Base-by-base conservation (phyloP, 2,329 filamentous ascomycete genomes). In the Pseudovirgaria hyperparasitica region DNA sequence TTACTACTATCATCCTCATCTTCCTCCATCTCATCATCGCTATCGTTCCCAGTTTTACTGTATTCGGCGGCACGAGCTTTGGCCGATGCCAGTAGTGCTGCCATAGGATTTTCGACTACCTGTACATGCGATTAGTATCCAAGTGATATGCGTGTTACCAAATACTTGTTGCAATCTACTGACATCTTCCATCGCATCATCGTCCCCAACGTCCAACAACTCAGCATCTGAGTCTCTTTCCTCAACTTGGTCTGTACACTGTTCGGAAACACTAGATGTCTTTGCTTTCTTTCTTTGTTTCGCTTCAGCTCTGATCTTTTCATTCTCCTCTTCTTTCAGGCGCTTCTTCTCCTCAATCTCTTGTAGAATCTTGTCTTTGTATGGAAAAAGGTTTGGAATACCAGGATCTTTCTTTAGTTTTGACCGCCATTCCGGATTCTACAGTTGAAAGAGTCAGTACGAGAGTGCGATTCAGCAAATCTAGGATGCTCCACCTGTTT, bases 381-480 rank as follows among this genome's bases (percentile, higher is more conserved):
- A 94, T 1, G 90, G 90, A 61, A 94, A 98, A 19, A 94, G 62
- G 50, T 96, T 98, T 21, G 90, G 90, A 36, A 98, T 94, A 25
- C 90, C 90, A 14, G 87, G 90, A 46, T 98, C 90, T 63, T 96
- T 98, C 72, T 94, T 96, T 41, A 93, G 54, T 55, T 85, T 82
- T 33, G 84, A 86, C 42, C 81, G 75, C 85, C 90, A 96, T 82
- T 93, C 75, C 18, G 90, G 87, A 55, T 94, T 93, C 72, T 72
- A 36, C 4, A 22, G n/a, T n/a, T n/a, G n/a, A 4, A 3, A n/a
- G 3, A 12, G 32, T 56, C n/a, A 54, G 40, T 15, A 20, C 26
- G 9, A 16, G 14, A 14, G 11, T 9, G 14, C 7, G 22, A 25
- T 8, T 4, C 9, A 19, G 9, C 2, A 14, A 9, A 5, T 19